These are phyloP conservation scores for Hymenotorrendiella dingleyae DNA, from an alignment of 2,329 filamentous ascomycete species.

Conservation along the genomic window DNA sequence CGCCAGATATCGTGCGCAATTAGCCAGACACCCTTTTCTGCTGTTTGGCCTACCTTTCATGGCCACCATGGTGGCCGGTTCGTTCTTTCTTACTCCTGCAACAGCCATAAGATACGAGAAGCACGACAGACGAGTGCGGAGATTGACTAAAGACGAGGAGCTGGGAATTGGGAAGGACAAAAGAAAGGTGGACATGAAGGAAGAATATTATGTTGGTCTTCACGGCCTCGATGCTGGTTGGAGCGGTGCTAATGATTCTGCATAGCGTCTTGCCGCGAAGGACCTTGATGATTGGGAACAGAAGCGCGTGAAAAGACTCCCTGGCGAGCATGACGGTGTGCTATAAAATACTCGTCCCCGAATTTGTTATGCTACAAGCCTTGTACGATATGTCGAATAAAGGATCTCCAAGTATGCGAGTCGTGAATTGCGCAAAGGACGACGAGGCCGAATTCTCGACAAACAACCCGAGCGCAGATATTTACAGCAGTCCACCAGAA, in stretches of 20 bases:
- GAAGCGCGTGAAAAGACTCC: conserved; percentile 82
- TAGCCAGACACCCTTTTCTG: conserved; percentile 78
- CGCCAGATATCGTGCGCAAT: conserved; percentile 66
- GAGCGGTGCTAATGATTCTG: conserved; percentile 10
- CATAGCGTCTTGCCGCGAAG: conserved; percentile 72
- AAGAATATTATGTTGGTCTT: conserved; percentile 75
- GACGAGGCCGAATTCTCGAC: too few species aligned
- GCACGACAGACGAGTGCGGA: conserved; percentile 82
- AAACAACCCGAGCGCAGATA: too few species aligned
- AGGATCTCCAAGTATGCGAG: too few species aligned
- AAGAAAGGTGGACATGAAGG: conserved; percentile 71
- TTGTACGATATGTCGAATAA: too few species aligned
- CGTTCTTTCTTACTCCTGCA: conserved; percentile 89
- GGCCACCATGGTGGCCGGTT: conserved; percentile 80
- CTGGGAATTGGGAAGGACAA: conserved; percentile 69
- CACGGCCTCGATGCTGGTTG: background rate
- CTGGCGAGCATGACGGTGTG: conserved; percentile 84
- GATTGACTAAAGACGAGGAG: conserved; percentile 80
- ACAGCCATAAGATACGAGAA: conserved; percentile 91
- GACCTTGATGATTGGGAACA: conserved; percentile 97
- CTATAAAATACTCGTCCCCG: conserved; percentile 38
- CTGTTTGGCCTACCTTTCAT: conserved; percentile 95
- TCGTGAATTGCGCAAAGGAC: too few species aligned
- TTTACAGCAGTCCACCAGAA: too few species aligned
- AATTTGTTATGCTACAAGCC: background rate